phyloP scores from a whole-genome alignment of 192 early-diverging fungal species.

The Mortierella hygrophila region DNA sequence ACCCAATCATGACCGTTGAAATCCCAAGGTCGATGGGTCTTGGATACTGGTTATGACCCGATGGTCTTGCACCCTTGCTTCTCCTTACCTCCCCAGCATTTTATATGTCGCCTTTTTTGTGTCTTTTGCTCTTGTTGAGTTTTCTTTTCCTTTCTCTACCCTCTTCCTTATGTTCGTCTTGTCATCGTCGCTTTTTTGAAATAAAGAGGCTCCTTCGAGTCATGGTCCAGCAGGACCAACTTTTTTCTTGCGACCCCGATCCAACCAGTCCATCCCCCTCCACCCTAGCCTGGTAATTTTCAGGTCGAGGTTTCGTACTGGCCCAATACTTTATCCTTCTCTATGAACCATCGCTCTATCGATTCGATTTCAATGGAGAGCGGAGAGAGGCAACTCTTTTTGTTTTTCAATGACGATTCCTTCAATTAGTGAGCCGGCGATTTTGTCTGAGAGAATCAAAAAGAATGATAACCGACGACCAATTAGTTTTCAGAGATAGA shows the following conservation, averaged over 20 bases:
- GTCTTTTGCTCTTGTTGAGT: not conserved
- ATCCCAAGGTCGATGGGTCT: too few relatives aligned
- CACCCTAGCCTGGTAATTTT: not conserved
- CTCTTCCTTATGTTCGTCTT: not conserved
- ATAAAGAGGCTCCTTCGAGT: not conserved
- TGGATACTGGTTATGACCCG: not conserved
- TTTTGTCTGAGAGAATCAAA: not conserved
- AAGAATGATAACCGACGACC: not conserved
- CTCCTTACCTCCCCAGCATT: not conserved
- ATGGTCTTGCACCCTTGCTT: not conserved
- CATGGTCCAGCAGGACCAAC: not conserved
- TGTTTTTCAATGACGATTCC: not conserved
- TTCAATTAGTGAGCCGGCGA: not conserved
- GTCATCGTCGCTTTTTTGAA: not conserved
- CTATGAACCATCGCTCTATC: not conserved
- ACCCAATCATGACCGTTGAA: not conserved
- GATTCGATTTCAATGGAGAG: not conserved
- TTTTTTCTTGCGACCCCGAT: slow-evolving; percentile 14
- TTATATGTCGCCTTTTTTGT: not conserved
- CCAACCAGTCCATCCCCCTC: slow-evolving; percentile 26
- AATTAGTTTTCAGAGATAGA: not conserved
- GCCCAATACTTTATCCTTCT: not conserved
- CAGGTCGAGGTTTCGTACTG: not conserved
- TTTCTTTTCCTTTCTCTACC: not conserved
- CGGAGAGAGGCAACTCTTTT: not conserved